A percentile compares a stretch with the other conserved stretches of the same genome.
Conservation (phyloP, 2,329 filamentous ascomycete species). For the Aspergillus ruber region DNA sequence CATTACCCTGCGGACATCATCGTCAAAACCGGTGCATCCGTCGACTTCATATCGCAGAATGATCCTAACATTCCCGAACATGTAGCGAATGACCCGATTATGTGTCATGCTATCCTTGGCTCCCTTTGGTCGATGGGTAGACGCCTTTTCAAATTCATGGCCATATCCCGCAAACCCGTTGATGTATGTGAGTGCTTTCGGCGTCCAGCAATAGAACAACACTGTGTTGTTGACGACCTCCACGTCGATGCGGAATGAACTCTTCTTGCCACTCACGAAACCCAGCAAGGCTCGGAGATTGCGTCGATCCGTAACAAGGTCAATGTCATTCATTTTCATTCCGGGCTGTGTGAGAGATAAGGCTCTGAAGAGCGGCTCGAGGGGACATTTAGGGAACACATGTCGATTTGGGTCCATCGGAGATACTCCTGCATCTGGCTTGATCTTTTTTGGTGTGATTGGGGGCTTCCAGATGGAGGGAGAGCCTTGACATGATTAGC, state of each 20-base stretch:
- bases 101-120: background rate
- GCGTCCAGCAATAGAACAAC: background rate
- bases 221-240: background rate
- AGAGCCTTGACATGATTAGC: background rate
- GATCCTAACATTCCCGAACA: background rate
- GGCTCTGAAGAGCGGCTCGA: background rate
- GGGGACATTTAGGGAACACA: background rate
- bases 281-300: slow-evolving; percentile 1
- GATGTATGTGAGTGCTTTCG: background rate
- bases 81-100: slow-evolving; percentile 1
- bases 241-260: background rate
- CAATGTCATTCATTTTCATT: background rate
- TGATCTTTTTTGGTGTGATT: background rate
- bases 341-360: background rate
- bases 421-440: background rate
- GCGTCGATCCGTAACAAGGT: slow-evolving; percentile 6
- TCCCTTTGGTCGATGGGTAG: background rate
- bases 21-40: background rate
- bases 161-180: background rate
- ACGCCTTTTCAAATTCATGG: background rate
- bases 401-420: background rate
- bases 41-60: slow-evolving; percentile 4
- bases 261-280: background rate
- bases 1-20: background rate
- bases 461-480: background rate